Base-by-base conservation (phyloP, 768 basidiomycete genomes). In the Chalciporus pseudorubinellus region DNA sequence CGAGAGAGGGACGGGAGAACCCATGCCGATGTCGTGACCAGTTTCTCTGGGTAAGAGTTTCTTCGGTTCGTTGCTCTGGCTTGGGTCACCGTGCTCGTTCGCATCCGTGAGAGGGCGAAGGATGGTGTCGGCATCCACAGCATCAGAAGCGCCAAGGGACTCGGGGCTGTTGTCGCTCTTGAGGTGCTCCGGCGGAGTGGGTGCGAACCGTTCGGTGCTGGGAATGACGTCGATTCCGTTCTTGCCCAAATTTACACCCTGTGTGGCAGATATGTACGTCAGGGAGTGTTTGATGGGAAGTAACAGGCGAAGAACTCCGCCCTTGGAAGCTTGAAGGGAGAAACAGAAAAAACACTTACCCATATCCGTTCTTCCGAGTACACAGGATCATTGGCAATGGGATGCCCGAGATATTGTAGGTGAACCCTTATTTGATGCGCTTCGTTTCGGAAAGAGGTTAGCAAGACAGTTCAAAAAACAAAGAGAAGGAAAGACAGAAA, bases 391-490 rank as follows among this genome's bases (percentile, higher is more conserved):
- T 99, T 98, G 11, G 92, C 90, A 56, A 99, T 93, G 0, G 97
- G 88, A 64, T 90, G 75, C 1, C 95, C 97, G 50, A 99, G 81
- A 69, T 80, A 98, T 70, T 98, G 97, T 3, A 99, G 79, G 64
- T 99, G 97, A 3, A 99, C 95, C 44, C 97, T 82, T 51, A 98
- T 90, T 70, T 99, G 97, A 71, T 99, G 97, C 0, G 97, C 94
- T 97, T 58, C 39, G 51, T 60, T 46, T 13, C 38, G 56, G 51
- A 47, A 26, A 9, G 29, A 28, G 12, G 39, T 55, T 18, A 26
- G 40, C 12, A 13, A 3, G 19, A 31, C 13, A 31, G 2, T 20
- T 41, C 33, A 16, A 34, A 11, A 50, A n/a, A 21, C 10, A 18
- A 39, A 50, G 14, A 36, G 5, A 34, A 44, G 31, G 16, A 16